A percentile compares a stretch with the other conserved stretches of the same genome.
phyloP scores from a whole-genome alignment of 208 protist genomes.

The Leishmania tarentolae region DNA sequence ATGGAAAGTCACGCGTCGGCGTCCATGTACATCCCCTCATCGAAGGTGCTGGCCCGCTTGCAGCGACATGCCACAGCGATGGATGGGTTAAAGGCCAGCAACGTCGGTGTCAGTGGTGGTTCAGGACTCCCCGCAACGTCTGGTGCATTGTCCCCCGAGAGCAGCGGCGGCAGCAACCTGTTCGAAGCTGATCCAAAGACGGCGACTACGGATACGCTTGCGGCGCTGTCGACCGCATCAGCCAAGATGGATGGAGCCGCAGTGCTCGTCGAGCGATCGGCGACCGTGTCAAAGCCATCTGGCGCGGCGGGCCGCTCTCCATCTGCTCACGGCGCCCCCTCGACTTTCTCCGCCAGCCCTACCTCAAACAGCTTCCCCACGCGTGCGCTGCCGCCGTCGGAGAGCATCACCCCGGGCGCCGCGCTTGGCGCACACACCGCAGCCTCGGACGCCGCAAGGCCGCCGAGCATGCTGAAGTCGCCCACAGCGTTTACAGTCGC shows the following conservation, averaged over 20 bases:
- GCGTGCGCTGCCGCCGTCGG: neutral
- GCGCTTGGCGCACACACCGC: neutral
- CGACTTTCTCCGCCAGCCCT: neutral
- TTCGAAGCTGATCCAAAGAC: neutral
- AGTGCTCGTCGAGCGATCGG: neutral
- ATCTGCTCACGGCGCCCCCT: neutral
- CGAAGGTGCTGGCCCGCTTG: slow-evolving; percentile 34
- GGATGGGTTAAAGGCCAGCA: neutral
- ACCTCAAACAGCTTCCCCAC: neutral
- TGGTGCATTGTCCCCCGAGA: neutral
- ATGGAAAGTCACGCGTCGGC: slow-evolving; percentile 48
- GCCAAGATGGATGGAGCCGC: neutral
- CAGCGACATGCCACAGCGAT: slow-evolving; percentile 10
- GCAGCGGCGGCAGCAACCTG: neutral
- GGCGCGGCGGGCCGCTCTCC: neutral
- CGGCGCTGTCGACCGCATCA: neutral
- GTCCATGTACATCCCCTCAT: slow-evolving; percentile 37
- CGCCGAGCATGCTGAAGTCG: neutral
- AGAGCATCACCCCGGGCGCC: neutral
- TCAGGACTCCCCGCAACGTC: neutral
- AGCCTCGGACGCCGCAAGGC: neutral
- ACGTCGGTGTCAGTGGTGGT: neutral
- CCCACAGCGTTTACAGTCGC: neutral
- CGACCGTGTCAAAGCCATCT: neutral
- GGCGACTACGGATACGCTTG: neutral